phyloP scores from a whole-genome alignment of 2,329 filamentous ascomycete genomes.

The Xylaria sp. region DNA sequence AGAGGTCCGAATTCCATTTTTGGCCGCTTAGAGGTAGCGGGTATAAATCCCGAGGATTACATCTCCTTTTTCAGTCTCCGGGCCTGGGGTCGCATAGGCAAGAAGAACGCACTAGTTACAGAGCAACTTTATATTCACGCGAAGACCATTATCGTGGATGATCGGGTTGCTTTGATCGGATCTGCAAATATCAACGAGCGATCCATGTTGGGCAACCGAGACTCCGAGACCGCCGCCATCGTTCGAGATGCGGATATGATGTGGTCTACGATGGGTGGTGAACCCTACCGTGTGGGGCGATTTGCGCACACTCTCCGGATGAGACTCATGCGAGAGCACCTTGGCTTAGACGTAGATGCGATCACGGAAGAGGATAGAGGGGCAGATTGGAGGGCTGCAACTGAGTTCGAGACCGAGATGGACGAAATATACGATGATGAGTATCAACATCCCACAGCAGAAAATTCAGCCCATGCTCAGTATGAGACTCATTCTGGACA shows the following conservation, averaged over 20 bases:
- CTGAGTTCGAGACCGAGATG: constrained; percentile 69
- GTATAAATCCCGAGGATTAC: constrained; percentile 93
- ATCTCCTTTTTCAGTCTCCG: constrained; percentile 94
- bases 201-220: constrained; percentile 90
- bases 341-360: constrained; percentile 94
- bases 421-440: constrained; percentile 69
- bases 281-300: constrained; percentile 87
- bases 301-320: constrained; percentile 94
- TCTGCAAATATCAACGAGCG: constrained; percentile 99
- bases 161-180: constrained; percentile 91
- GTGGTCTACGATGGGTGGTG: constrained; percentile 88
- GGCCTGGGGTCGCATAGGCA: constrained; percentile 90
- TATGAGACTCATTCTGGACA: constrained; percentile 30
- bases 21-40: constrained; percentile 79
- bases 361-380: constrained; percentile 82
- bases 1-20: constrained; percentile 93
- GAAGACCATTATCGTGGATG: constrained; percentile 96
- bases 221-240: constrained; percentile 91
- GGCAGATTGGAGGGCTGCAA: constrained; percentile 70
- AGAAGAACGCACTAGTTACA: constrained; percentile 84
- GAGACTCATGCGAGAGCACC: constrained; percentile 94
- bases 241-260: constrained; percentile 95
- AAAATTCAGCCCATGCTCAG: constrained; percentile 40
- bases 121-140: constrained; percentile 99
- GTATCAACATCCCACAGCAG: constrained; percentile 44